Base-by-base conservation (phyloP, 257 asterid species). In the Solanum lycopersicoides region DNA sequence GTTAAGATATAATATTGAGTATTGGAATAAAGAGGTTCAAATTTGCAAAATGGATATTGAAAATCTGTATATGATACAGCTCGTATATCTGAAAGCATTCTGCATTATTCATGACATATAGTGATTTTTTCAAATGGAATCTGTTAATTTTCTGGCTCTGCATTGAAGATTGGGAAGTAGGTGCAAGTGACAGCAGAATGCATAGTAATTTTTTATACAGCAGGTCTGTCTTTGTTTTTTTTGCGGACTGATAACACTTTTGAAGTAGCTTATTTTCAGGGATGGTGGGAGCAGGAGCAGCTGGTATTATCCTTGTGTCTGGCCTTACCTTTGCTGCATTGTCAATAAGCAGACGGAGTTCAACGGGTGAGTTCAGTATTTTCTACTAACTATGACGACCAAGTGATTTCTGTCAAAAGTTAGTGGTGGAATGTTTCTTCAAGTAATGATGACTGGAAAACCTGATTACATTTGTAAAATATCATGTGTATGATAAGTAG, bases 261-360 rank as follows among this genome's bases (percentile, higher is more conserved):
- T 88, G 89, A 90, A 91, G 92, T 93, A 92, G 97, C 92, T 92
- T 83, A 71, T 82, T 95, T 92, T 93, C 98, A 96, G 99, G 98
- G 89, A 89, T 95, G 89, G 87, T 96, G 86, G 94, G 93, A 72
- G 95, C 94, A 73, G 98, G 98, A 88, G 93, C 92, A 88, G 95
- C 98, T 5, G 98, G 95, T 87, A 72, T 92, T 85, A 76, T 96
- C 91, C 93, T 97, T 83, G 92, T 97, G 34, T 95, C 94, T 45
- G 98, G 99, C 86, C 90, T 97, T 89, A 89, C 95, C 69, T 92
- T 92, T 89, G 95, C 97, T 60, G 95, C 96, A 41, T 86, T 95
- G 75, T 90, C 99, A 56, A 74, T 94, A 53, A 89, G 95, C 92
- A 96, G 87, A 30, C 94, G 89, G 84, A 92, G 90, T 82, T 89